Evolutionary conservation across 164 flowering plant genomes (phyloP).

Genomic region (Hamamelis virginiana): DNA sequence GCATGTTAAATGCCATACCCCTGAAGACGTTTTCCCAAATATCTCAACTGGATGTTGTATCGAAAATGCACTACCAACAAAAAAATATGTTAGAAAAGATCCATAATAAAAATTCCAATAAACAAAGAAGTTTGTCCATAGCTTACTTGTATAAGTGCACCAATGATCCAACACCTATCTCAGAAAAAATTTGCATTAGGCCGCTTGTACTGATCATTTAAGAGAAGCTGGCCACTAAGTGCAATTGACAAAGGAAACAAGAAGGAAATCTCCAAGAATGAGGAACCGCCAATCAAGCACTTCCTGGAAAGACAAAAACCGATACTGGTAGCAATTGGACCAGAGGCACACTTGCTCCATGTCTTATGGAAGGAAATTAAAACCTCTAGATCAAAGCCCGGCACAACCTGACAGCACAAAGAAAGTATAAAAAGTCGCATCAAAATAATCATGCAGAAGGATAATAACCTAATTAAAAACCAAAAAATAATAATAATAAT

Average conservation of each 20-base stretch:
- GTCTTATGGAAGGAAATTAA: conserved; percentile 37
- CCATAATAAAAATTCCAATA: background rate
- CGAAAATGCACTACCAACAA: conserved; percentile 44
- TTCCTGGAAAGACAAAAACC: conserved; percentile 68
- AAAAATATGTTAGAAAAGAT: background rate
- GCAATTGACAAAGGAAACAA: conserved; percentile 91
- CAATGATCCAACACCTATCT: conserved; percentile 57
- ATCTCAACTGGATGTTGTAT: conserved; percentile 35
- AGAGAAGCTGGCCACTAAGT: conserved; percentile 59
- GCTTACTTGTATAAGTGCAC: conserved; percentile 57
- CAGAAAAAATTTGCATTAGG: conserved; percentile 55
- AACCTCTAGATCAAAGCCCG: conserved; percentile 32
- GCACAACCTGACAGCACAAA: conserved; percentile 42
- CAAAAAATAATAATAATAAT: background rate
- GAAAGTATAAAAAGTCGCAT: background rate
- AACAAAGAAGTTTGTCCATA: background rate
- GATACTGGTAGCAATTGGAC: conserved; percentile 57
- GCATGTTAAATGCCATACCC: conserved; percentile 28
- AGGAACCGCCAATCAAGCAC: conserved; percentile 87
- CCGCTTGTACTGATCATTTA: conserved; percentile 47
- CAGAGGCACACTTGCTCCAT: conserved; percentile 76
- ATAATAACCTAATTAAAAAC: background rate
- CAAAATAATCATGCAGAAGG: background rate
- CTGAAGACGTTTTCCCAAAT: conserved; percentile 30
- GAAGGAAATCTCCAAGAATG: conserved; percentile 62